Conservation (phyloP, 2,329 filamentous ascomycete genomes). For the Sclerotinia minor region DNA sequence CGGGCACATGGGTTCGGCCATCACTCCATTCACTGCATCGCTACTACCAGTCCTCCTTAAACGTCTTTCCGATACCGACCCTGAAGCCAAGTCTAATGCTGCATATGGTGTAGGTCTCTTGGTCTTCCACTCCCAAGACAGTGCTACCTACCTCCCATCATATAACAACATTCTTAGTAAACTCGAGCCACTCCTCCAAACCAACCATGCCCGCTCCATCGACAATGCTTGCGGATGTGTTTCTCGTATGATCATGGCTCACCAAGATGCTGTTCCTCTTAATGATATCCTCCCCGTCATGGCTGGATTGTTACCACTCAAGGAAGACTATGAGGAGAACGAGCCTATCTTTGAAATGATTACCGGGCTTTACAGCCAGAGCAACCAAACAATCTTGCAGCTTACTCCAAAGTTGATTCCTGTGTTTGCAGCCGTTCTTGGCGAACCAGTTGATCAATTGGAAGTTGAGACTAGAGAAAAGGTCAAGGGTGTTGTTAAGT, state of each 20-base stretch:
- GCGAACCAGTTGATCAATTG: slow-evolving; percentile 72
- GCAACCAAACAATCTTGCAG: slow-evolving; percentile 67
- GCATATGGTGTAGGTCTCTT: slow-evolving; percentile 88
- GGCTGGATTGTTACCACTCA: slow-evolving; percentile 76
- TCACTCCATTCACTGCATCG: slow-evolving; percentile 75
- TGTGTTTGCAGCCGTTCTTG: slow-evolving; percentile 72
- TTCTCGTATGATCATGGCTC: slow-evolving; percentile 85
- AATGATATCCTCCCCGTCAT: slow-evolving; percentile 79
- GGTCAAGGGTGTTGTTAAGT: slow-evolving; percentile 62
- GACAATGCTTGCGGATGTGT: slow-evolving; percentile 94
- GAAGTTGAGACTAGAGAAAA: slow-evolving; percentile 68
- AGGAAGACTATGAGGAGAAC: slow-evolving; percentile 96
- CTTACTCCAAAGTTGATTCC: slow-evolving; percentile 69
- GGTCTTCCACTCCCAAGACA: slow-evolving; percentile 75
- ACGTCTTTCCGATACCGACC: slow-evolving; percentile 84
- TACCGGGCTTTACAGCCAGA: slow-evolving; percentile 74
- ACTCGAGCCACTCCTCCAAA: slow-evolving; percentile 80
- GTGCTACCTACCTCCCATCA: slow-evolving; percentile 67
- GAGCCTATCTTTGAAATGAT: slow-evolving; percentile 90
- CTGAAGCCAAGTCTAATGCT: slow-evolving; percentile 91
- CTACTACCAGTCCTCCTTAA: slow-evolving; percentile 81
- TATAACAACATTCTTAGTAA: slow-evolving; percentile 79
- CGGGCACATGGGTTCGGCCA: slow-evolving; percentile 76
- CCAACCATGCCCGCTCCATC: slow-evolving; percentile 75
- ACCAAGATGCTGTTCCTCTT: slow-evolving; percentile 80